phyloP scores from a whole-genome alignment of 495 filamentous ascomycete species.

The Tuber microsphaerosporum region DNA sequence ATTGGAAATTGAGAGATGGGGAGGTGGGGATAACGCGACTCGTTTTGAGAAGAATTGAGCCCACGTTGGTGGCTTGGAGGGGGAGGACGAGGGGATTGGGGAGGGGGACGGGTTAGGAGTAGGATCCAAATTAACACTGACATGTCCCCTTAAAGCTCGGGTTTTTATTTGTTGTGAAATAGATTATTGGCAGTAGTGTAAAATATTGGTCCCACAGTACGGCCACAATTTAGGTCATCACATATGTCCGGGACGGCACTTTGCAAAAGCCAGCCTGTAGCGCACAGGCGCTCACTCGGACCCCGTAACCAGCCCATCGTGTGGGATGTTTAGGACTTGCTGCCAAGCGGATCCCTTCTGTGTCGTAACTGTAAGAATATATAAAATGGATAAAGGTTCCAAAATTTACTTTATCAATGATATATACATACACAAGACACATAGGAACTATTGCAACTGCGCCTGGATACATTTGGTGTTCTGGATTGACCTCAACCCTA shows the following conservation, averaged over 20 bases:
- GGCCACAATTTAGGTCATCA: neutral
- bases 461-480: neutral
- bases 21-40: neutral
- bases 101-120: neutral
- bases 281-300: neutral
- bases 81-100: neutral
- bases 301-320: neutral
- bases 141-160: neutral
- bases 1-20: neutral
- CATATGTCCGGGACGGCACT: neutral
- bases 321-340: no score
- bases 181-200: neutral
- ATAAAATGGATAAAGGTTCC: neutral
- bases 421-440: neutral
- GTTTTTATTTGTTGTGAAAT: neutral
- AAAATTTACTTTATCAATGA: neutral
- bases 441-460: no score
- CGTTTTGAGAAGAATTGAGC: neutral
- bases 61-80: neutral
- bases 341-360: neutral
- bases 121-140: neutral
- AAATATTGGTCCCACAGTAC: neutral
- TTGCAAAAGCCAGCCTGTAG: neutral
- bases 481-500: neutral
- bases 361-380: neutral